Conservation (phyloP, 805 yeast species). For the Saccharomycopsis synnaedendra region DNA sequence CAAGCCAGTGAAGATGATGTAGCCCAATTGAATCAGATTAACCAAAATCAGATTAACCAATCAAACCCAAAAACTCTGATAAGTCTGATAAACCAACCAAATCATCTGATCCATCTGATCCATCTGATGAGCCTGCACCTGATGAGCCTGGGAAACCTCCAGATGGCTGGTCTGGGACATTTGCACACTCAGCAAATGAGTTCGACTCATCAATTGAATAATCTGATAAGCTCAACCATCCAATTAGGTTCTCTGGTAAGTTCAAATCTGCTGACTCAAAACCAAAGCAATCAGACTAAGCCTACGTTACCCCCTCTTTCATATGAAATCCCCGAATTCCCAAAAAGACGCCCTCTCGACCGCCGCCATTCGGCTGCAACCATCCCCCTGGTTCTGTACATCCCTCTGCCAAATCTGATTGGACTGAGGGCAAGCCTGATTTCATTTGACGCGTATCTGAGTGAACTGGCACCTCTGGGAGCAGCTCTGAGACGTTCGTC, state of each 20-base stretch:
- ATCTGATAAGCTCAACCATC: neutral
- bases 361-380: conserved; percentile 16
- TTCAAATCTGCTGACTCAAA: too few relatives aligned
- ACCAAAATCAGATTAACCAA: neutral
- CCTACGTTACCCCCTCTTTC: too few relatives aligned
- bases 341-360: conserved; percentile 12
- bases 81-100: neutral
- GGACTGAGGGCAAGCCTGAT: conserved; percentile 9
- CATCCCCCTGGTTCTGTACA: neutral
- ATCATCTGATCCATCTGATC: conserved; percentile 2
- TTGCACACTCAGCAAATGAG: too few relatives aligned
- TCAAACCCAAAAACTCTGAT: neutral
- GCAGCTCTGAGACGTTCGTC: conserved; percentile 11
- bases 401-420: conserved; percentile 5
- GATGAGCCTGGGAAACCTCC: neutral
- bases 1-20: conserved; percentile 18
- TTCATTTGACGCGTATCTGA: conserved; percentile 10
- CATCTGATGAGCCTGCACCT: neutral
- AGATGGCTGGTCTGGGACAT: too few relatives aligned
- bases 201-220: neutral
- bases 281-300: too few relatives aligned
- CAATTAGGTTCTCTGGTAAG: too few relatives aligned
- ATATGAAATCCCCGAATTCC: too few relatives aligned
- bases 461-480: conserved; percentile 7
- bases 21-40: conserved; percentile 3